Base-by-base conservation (phyloP, 2,329 filamentous ascomycete species). In the Mycogone perniciosa region DNA sequence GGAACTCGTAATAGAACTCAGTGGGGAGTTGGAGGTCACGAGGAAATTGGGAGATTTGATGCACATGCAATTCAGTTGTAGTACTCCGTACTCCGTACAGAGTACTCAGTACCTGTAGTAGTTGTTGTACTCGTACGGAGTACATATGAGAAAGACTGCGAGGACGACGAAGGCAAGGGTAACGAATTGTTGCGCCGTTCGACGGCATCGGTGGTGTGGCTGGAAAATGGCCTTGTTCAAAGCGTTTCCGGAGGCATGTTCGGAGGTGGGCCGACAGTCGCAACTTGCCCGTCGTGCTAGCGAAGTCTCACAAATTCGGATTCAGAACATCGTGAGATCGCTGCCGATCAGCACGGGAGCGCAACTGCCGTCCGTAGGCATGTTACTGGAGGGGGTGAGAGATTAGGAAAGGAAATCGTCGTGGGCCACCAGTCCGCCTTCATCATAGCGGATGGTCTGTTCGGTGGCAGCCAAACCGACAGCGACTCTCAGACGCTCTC, bases 301-400 rank as follows among this genome's bases (percentile, higher is more conserved):
- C 48, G 42, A 50, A 9, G 39, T 34, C 41, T 39, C 26, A 35
- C 39, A 27, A 39, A 44, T 44, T 42, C 48, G 29, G 33, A 44
- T 50, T 50, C 41, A 50, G 48, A 29, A 34, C 39, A 44, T 50
- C 48, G 42, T 50, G 35, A 39, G 41, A 50, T 50, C 41, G 48
- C 29, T 29, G 48, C 20, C 20, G 20, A 20, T 20, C 20, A 20
- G 34, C 34, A 37, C 34, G 8, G 34, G 34, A 37, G 34, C 34
- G 20, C 20, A 20, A 20, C 20, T 20, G 20, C 20, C 20, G 20
- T 20, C 20, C 20, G 20, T 20, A 20, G 20, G 20, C 20, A 20
- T 20, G 20, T 20, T 20, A 20, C 20, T 20, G n/a, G 34, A 9
- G n/a, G 34, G 34, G 34, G n/a, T n/a, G 34, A 37, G 20, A 20